Evolutionary conservation across 768 basidiomycete species (phyloP).

Genomic region (Pleurotus pulmonarius): DNA sequence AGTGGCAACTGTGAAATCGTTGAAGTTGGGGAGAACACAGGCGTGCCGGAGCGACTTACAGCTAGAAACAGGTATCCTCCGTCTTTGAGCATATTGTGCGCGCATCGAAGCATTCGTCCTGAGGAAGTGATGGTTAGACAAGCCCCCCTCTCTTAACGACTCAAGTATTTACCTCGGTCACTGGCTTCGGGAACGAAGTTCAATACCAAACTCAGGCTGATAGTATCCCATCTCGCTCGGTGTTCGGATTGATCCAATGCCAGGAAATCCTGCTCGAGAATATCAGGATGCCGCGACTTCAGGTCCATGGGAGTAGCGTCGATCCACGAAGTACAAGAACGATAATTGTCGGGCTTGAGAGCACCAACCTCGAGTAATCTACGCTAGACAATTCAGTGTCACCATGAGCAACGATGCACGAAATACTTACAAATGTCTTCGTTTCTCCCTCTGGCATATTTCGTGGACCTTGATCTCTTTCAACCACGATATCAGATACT

Average conservation of each 20-base stretch:
- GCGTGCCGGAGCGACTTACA: constrained; percentile 35
- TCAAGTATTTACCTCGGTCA: constrained; percentile 60
- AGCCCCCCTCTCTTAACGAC: background rate
- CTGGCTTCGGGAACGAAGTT: constrained; percentile 80
- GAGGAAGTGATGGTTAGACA: constrained; percentile 5
- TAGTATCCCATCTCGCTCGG: constrained; percentile 62
- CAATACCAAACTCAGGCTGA: constrained; percentile 85
- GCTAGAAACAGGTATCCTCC: constrained; percentile 68
- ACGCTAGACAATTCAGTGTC: constrained; percentile 4
- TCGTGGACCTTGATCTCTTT: constrained; percentile 42
- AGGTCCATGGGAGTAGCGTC: constrained; percentile 75
- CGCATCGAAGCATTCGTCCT: constrained; percentile 72
- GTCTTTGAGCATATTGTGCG: constrained; percentile 49
- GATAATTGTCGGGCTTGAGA: constrained; percentile 79
- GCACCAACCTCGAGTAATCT: constrained; percentile 91
- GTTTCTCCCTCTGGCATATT: constrained; percentile 16
- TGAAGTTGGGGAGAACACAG: too few species aligned
- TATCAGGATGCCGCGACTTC: constrained; percentile 76
- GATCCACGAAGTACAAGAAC: constrained; percentile 65
- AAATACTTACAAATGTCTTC: constrained; percentile 34
- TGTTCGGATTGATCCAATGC: constrained; percentile 50
- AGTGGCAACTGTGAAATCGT: constrained; percentile 59
- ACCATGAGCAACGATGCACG: background rate
- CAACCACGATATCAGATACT: constrained; percentile 74
- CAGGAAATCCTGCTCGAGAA: constrained; percentile 85